These are phyloP conservation scores for Colletotrichum plurivorum DNA, from an alignment of 2,329 filamentous ascomycete genomes.

Conservation along the genomic window DNA sequence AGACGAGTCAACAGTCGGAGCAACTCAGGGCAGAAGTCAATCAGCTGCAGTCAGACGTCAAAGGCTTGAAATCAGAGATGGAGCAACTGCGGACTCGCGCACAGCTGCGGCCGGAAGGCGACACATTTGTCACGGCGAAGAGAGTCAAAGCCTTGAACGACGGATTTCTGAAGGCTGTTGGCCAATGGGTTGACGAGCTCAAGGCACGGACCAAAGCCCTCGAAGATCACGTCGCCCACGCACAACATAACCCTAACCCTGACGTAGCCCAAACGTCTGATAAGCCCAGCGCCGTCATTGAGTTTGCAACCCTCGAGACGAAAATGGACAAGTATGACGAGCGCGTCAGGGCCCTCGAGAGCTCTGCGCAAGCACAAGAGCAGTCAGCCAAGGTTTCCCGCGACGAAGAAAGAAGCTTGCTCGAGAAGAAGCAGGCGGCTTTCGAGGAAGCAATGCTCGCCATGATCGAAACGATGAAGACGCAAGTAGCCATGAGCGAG, in stretches of 20 bases:
- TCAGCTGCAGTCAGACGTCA: neutral
- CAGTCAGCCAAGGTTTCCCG: neutral
- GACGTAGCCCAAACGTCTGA: neutral
- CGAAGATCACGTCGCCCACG: slow-evolving; percentile 6
- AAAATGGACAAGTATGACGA: slow-evolving; percentile 22
- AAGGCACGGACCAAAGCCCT: neutral
- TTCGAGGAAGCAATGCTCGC: neutral
- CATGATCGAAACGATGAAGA: slow-evolving; percentile 15
- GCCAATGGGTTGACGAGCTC: slow-evolving; percentile 19
- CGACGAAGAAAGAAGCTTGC: no score
- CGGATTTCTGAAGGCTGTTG: neutral
- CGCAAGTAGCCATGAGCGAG: slow-evolving; percentile 24
- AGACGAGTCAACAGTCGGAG: neutral
- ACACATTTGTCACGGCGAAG: slow-evolving; percentile 7
- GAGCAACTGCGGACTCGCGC: neutral
- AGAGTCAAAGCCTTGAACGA: slow-evolving; percentile 9
- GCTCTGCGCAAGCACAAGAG: no score
- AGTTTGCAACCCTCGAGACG: neutral
- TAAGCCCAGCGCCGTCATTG: neutral
- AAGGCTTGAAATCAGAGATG: neutral
- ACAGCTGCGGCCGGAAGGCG: neutral
- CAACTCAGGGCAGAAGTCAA: slow-evolving; percentile 1
- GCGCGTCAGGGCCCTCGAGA: slow-evolving; percentile 19
- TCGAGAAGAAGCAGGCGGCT: neutral
- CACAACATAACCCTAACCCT: neutral